phyloP scores from a whole-genome alignment of 352 stramenopile genomes.

The Poterioochromonas sp. region DNA sequence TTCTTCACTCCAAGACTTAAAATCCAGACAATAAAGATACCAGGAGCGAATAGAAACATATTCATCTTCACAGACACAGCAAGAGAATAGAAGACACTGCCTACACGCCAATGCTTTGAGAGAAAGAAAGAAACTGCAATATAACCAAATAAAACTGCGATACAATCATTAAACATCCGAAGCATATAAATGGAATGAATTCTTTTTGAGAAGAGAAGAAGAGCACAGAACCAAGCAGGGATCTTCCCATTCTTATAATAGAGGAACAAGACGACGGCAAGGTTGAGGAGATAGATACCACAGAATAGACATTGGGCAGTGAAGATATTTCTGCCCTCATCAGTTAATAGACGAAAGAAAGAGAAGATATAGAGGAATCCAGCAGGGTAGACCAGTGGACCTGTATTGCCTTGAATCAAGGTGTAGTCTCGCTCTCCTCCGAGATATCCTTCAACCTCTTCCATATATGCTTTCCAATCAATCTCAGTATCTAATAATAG shows the following conservation, averaged over 20 bases:
- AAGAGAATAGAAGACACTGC: slow-evolving; percentile 85
- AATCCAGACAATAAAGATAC: slow-evolving; percentile 87
- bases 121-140: slow-evolving; percentile 74
- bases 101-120: slow-evolving; percentile 55
- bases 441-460: slow-evolving; percentile 85
- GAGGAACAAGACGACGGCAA: slow-evolving; percentile 64
- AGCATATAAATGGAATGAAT: slow-evolving; percentile 97
- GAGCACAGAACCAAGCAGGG: slow-evolving; percentile 50
- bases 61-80: slow-evolving; percentile 99
- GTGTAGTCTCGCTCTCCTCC: slow-evolving; percentile 87
- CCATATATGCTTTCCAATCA: slow-evolving; percentile 98
- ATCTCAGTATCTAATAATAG: slow-evolving; percentile 83
- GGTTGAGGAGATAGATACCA: slow-evolving; percentile 82
- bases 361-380: slow-evolving; percentile 94
- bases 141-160: slow-evolving; percentile 89
- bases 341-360: slow-evolving; percentile 75
- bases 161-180: slow-evolving; percentile 95
- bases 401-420: slow-evolving; percentile 86
- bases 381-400: slow-evolving; percentile 93
- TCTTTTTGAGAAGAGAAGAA: slow-evolving; percentile 84
- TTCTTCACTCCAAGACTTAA: slow-evolving; percentile 85
- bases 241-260: slow-evolving; percentile 55
- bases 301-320: slow-evolving; percentile 85
- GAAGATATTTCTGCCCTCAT: slow-evolving; percentile 51
- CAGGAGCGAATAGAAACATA: slow-evolving; percentile 90